phyloP scores from a whole-genome alignment of 345 rosid genomes.

The Eutrema yunnanense region DNA sequence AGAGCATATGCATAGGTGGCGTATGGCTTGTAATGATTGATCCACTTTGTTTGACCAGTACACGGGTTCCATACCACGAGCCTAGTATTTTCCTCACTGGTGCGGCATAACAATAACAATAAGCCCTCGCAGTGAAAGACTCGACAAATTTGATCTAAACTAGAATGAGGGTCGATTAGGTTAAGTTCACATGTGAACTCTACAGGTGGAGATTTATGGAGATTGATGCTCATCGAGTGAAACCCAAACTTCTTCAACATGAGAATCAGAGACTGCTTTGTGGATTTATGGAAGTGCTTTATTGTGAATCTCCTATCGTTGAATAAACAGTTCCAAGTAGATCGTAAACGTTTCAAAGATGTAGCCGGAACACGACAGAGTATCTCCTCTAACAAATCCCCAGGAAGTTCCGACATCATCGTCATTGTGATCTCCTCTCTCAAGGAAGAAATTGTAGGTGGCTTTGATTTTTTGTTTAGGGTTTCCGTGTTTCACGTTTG shows the following conservation, averaged over 20 bases:
- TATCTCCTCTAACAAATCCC: not conserved
- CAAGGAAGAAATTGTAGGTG: not conserved
- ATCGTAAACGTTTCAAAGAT: not conserved
- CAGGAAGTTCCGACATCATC: not conserved
- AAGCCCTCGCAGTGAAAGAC: not conserved
- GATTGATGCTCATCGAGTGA: not conserved
- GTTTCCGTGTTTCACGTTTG: too few relatives aligned
- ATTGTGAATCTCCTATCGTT: not conserved
- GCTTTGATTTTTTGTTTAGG: not conserved
- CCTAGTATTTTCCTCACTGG: not conserved
- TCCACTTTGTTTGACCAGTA: not conserved
- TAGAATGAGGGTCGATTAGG: not conserved
- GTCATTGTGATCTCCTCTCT: not conserved
- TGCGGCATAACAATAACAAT: not conserved
- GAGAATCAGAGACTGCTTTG: not conserved
- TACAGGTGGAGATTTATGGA: not conserved
- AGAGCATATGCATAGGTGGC: not conserved
- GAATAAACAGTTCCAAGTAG: not conserved
- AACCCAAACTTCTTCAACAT: not conserved
- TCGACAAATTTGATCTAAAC: not conserved
- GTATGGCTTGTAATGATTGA: not conserved
- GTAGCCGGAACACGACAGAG: not conserved
- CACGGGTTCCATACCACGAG: not conserved
- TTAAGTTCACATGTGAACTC: not conserved
- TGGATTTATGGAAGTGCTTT: not conserved